phyloP scores from a whole-genome alignment of 2,329 filamentous ascomycete species.

The Trichophyton rubrum region DNA sequence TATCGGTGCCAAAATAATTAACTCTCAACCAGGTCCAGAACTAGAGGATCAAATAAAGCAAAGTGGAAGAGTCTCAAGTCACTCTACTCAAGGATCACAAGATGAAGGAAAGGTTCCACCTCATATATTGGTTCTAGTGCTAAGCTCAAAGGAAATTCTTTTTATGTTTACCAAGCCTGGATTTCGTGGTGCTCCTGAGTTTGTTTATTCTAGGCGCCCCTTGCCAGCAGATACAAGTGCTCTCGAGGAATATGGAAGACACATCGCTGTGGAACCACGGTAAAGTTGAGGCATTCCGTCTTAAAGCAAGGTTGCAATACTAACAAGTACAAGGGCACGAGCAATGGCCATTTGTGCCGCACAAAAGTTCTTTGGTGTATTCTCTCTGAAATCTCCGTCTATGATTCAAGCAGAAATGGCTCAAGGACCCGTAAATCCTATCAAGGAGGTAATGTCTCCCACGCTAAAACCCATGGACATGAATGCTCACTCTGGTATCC shows the following conservation, averaged over 20 bases:
- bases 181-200: slow-evolving; percentile 40
- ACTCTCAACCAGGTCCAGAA: slow-evolving; percentile 37
- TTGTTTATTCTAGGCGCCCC: slow-evolving; percentile 48
- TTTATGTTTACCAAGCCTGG: slow-evolving; percentile 56
- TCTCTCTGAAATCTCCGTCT: slow-evolving; percentile 50
- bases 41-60: slow-evolving; percentile 24
- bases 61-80: slow-evolving; percentile 8
- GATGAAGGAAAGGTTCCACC: slow-evolving; percentile 44
- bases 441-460: slow-evolving; percentile 41
- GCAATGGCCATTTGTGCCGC: slow-evolving; percentile 56
- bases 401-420: slow-evolving; percentile 41
- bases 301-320: neutral
- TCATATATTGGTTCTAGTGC: slow-evolving; percentile 66
- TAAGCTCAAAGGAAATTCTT: slow-evolving; percentile 59
- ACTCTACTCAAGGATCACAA: neutral
- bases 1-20: slow-evolving; percentile 64
- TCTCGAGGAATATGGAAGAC: slow-evolving; percentile 45
- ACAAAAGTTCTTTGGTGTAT: slow-evolving; percentile 59
- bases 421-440: slow-evolving; percentile 42
- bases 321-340: slow-evolving; percentile 31
- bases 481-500: neutral
- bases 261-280: slow-evolving; percentile 68
- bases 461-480: neutral
- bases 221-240: slow-evolving; percentile 45
- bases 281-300: slow-evolving; percentile 31